Evolutionary conservation across 345 rosid genomes (phyloP).

Genomic region (Aquilaria sinensis): DNA sequence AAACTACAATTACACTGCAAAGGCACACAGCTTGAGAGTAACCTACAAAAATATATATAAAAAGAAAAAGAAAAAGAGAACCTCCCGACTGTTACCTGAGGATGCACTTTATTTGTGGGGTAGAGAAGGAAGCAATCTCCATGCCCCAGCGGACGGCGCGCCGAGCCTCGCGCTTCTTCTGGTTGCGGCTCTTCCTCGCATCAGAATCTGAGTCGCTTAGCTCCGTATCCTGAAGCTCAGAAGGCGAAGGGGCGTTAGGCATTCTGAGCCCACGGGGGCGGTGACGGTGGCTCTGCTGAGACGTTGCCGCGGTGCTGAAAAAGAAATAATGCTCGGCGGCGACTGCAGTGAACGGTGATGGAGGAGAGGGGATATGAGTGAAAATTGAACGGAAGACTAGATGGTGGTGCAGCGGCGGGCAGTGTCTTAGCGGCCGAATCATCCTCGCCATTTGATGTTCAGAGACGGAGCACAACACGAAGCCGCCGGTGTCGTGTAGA

Average conservation of each 20-base stretch:
- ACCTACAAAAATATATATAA: no score
- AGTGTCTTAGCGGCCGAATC: conserved; percentile 36
- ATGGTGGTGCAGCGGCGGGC: conserved; percentile 18
- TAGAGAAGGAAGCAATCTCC: conserved; percentile 72
- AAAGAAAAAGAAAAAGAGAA: neutral
- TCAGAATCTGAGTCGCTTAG: conserved; percentile 43
- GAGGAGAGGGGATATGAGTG: conserved; percentile 6
- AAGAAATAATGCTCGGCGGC: conserved; percentile 11
- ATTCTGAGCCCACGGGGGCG: conserved; percentile 28
- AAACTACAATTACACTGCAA: no score
- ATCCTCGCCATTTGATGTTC: conserved; percentile 34
- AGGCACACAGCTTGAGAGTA: neutral
- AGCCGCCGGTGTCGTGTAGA: no score
- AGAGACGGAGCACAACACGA: no score
- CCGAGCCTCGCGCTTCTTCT: conserved; percentile 89
- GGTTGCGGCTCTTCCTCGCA: conserved; percentile 55
- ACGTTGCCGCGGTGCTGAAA: conserved; percentile 20
- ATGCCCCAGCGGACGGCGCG: conserved; percentile 78
- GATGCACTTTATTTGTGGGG: conserved; percentile 59
- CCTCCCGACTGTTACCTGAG: conserved; percentile 30
- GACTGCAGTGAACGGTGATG: conserved; percentile 16
- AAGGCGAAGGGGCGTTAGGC: conserved; percentile 19
- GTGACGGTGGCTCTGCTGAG: conserved; percentile 23
- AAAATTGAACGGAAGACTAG: conserved; percentile 11
- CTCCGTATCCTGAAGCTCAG: conserved; percentile 25